phyloP scores from a whole-genome alignment of 1,284 basidiomycete genomes.

The Leccinum pseudoinsigne region DNA sequence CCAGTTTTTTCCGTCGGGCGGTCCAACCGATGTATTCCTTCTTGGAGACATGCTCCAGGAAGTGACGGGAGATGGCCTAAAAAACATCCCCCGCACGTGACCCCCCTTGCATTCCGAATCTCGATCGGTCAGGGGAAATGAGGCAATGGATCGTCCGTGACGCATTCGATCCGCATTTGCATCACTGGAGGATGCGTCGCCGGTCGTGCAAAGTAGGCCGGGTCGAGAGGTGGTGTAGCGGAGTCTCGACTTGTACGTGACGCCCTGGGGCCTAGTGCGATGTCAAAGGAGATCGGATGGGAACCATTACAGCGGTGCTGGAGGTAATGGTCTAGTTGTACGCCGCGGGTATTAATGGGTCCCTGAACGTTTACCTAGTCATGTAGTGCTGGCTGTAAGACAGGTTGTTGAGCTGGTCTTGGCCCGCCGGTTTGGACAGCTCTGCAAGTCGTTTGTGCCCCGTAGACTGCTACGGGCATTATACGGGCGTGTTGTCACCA shows the following conservation, averaged over 20 bases:
- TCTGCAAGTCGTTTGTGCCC: neutral
- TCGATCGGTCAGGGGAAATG: slow-evolving; percentile 55
- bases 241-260: neutral
- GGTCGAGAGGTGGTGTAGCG: slow-evolving; percentile 28
- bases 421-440: neutral
- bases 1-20: slow-evolving; percentile 31
- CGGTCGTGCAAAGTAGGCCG: slow-evolving; percentile 26
- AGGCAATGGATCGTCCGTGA: slow-evolving; percentile 47
- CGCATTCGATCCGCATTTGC: slow-evolving; percentile 49
- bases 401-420: neutral
- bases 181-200: slow-evolving; percentile 61
- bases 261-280: slow-evolving; percentile 31
- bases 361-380: neutral
- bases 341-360: slow-evolving; percentile 2
- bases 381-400: neutral
- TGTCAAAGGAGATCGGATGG: slow-evolving; percentile 49
- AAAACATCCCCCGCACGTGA: slow-evolving; percentile 53
- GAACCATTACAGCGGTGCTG: slow-evolving; percentile 43
- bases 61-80: slow-evolving; percentile 44
- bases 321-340: slow-evolving; percentile 56
- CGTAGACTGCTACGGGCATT: neutral
- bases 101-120: slow-evolving; percentile 44
- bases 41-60: slow-evolving; percentile 41
- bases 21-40: slow-evolving; percentile 46
- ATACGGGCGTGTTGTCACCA: neutral